These are phyloP conservation scores for Penicillium diatomitis DNA, from an alignment of 495 filamentous ascomycete genomes.

Conservation along the genomic window DNA sequence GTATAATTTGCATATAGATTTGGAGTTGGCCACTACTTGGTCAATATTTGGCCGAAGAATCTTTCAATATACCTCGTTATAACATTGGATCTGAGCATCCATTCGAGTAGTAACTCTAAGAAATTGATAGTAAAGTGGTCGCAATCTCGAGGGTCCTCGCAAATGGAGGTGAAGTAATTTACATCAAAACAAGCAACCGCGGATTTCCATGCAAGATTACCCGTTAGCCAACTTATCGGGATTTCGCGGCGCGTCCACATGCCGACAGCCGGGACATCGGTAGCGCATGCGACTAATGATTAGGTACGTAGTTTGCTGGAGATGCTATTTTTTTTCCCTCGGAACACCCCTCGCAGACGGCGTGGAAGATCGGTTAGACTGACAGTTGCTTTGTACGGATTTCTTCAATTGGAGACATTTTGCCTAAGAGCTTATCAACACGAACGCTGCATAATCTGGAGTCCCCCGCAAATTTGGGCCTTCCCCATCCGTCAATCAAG, in stretches of 20 bases:
- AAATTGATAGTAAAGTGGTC: not conserved
- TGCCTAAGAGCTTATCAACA: too few relatives aligned
- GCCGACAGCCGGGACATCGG: not conserved
- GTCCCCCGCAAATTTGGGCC: not conserved
- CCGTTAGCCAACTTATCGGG: not conserved
- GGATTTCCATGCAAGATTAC: too few relatives aligned
- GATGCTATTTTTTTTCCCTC: too few relatives aligned
- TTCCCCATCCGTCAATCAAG: not conserved
- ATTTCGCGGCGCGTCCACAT: constrained; percentile 2
- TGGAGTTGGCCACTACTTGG: not conserved
- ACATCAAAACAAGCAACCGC: too few relatives aligned
- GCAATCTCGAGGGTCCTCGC: not conserved
- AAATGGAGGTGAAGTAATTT: not conserved
- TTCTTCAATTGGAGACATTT: too few relatives aligned
- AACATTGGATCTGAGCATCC: too few relatives aligned
- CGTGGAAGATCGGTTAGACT: too few relatives aligned
- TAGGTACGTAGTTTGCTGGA: too few relatives aligned
- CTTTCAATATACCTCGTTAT: not conserved
- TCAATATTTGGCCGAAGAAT: too few relatives aligned
- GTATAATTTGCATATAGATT: constrained; percentile 10
- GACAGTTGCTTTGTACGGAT: too few relatives aligned
- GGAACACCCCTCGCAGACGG: too few relatives aligned
- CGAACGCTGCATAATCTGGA: not conserved
- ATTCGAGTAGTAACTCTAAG: not conserved
- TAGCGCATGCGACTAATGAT: too few relatives aligned